These are phyloP conservation scores for Fonsecaea pedrosoi DNA, from an alignment of 2,329 filamentous ascomycete species.

Conservation along the genomic window DNA sequence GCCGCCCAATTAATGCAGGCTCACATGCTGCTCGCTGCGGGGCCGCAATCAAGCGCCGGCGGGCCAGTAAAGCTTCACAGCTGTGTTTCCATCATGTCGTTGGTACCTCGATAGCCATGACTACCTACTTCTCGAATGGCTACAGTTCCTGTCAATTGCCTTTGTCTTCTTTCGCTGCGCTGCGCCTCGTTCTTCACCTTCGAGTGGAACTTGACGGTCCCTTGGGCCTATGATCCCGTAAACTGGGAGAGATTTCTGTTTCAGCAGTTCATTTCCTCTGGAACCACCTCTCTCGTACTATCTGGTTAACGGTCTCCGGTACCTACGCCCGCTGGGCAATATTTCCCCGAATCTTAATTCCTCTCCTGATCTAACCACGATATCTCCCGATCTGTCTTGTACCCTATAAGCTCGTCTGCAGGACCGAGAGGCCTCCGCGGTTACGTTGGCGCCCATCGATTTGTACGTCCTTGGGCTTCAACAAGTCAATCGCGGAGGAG, in stretches of 20 bases:
- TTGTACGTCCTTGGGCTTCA: slow-evolving; percentile 6
- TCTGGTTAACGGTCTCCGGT: slow-evolving; percentile 16
- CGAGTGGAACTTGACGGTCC: slow-evolving; percentile 25
- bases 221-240: slow-evolving; percentile 15
- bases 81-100: slow-evolving; percentile 37
- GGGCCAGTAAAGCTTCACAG: slow-evolving; percentile 31
- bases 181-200: slow-evolving; percentile 29
- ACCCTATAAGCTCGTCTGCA: slow-evolving; percentile 30
- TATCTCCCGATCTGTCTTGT: slow-evolving; percentile 22
- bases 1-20: slow-evolving; percentile 18
- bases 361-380: slow-evolving; percentile 31
- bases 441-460: slow-evolving; percentile 33
- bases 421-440: slow-evolving; percentile 29
- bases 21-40: slow-evolving; percentile 31
- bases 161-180: slow-evolving; percentile 18
- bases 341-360: slow-evolving; percentile 12
- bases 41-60: slow-evolving; percentile 37
- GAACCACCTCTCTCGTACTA: slow-evolving; percentile 10
- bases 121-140: slow-evolving; percentile 29
- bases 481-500: slow-evolving; percentile 17
- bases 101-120: slow-evolving; percentile 36
- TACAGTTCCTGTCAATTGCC: slow-evolving; percentile 24
- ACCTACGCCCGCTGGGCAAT: slow-evolving; percentile 20
- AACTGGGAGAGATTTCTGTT: slow-evolving; percentile 25
- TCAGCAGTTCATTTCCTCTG: slow-evolving; percentile 31